Evolutionary conservation across 805 yeast genomes (phyloP), one percentile per base, ranked within the genome.

Genomic region (Kockiozyma suomiensis): DNA sequence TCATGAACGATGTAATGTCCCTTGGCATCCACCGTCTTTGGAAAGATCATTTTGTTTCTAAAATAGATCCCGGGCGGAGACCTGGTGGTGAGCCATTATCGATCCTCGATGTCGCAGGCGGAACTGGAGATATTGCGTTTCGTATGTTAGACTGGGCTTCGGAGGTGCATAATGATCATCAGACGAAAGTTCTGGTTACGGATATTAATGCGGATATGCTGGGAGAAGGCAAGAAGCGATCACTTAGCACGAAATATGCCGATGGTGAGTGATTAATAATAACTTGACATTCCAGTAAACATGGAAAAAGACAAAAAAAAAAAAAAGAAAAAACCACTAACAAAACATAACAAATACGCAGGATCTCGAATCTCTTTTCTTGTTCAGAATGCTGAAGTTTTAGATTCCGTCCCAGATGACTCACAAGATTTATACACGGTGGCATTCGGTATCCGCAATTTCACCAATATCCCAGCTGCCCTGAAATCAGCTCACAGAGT

Each of bases 1-100:
- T 90, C 53, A 94, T 94, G 99, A 94, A 94, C 77, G 99, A 94
- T 76, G 96, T 90, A 46, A 94, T 94, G 99, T 90, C 97, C 5
- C 74, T 92, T 73, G 99, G 99, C 43, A 82, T 94, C 50, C 99
- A 94, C 74, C 81, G 99, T 69, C 78, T 93, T 48, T 94, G 99
- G 99, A 94, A 94, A 72, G 84, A 83, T 70, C 96, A 92, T 71
- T 87, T 94, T 72, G 91, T 94, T 69, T 81, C 85, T 68, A 84
- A 89, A 66, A 78, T 94, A 58, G 97, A 94, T 72, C 96, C 97
- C 46, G 99, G 99, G 35, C 85, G 84, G 78, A 82, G 98, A 71
- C 93, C 96, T 4, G 96, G 93, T 48, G 82, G 84, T 13, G 82
- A 86, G 66, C 97, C 97, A 2, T 78, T 94, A 69, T 83, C 85